These are phyloP conservation scores for Elsinoe arachidis DNA, from an alignment of 2,329 filamentous ascomycete genomes.

Conservation along the genomic window DNA sequence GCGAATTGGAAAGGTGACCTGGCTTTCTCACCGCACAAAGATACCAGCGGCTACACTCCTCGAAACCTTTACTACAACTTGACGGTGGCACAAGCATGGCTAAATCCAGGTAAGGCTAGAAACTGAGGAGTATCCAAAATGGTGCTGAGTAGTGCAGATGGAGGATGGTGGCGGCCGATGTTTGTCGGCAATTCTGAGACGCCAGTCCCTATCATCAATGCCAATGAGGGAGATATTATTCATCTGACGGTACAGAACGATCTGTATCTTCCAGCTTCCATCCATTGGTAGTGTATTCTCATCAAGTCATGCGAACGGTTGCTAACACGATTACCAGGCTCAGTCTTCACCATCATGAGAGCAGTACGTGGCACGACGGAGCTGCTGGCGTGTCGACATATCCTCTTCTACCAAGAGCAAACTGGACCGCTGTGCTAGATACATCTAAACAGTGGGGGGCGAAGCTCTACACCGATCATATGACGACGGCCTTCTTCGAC, in stretches of 20 bases:
- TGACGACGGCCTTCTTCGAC: conserved; percentile 18
- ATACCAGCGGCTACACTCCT: neutral
- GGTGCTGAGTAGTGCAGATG: conserved; percentile 13
- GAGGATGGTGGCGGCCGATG: conserved; percentile 17
- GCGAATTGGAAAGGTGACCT: neutral
- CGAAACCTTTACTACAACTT: conserved; percentile 13
- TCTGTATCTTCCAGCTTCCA: conserved; percentile 12
- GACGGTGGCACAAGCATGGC: conserved; percentile 17
- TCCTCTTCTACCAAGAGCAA: conserved; percentile 18
- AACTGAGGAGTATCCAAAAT: too few species aligned
- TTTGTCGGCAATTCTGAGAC: conserved; percentile 18
- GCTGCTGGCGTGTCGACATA: conserved; percentile 17
- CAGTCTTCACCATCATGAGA: conserved; percentile 9
- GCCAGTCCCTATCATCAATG: conserved; percentile 17
- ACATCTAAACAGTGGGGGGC: conserved; percentile 19
- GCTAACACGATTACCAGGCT: neutral
- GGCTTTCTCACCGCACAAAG: neutral
- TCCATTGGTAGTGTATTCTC: conserved; percentile 18
- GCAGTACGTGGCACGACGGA: conserved; percentile 19
- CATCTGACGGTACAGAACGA: conserved; percentile 18
- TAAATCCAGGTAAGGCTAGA: conserved; percentile 13
- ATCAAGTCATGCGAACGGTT: too few species aligned
- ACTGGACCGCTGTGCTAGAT: conserved; percentile 17
- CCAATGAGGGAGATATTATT: conserved; percentile 17
- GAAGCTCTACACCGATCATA: conserved; percentile 19